Evolutionary conservation across 2,329 filamentous ascomycete genomes (phyloP).

Genomic region (Penicillium sp.): DNA sequence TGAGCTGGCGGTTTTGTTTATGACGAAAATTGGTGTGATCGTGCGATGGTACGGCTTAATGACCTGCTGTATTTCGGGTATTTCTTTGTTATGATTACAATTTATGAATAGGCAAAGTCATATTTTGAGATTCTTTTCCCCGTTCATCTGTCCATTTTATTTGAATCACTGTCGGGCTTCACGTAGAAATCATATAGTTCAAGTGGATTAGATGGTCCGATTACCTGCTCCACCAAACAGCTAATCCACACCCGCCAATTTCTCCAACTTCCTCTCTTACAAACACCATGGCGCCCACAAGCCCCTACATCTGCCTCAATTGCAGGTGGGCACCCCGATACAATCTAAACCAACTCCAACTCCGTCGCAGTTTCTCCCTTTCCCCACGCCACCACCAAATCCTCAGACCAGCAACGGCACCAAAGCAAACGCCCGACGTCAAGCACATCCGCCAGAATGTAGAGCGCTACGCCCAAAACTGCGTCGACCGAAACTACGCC

Average conservation of each 20-base stretch:
- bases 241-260: conserved; percentile 9
- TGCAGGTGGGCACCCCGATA: conserved; percentile 27
- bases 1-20: neutral
- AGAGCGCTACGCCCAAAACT: conserved; percentile 78
- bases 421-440: conserved; percentile 77
- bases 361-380: conserved; percentile 16
- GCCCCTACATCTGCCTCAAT: conserved; percentile 36
- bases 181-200: neutral
- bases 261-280: conserved; percentile 10
- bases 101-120: too few relatives aligned
- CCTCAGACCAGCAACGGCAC: conserved; percentile 67
- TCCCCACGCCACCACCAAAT: conserved; percentile 24
- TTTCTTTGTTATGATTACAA: too few relatives aligned
- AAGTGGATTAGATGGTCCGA: neutral
- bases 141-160: too few relatives aligned
- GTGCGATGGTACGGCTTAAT: too few relatives aligned
- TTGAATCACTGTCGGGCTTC: too few relatives aligned
- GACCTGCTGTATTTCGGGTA: too few relatives aligned
- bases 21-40: too few relatives aligned
- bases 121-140: too few relatives aligned
- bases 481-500: conserved; percentile 79
- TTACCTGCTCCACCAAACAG: neutral
- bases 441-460: conserved; percentile 88
- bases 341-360: conserved; percentile 13
- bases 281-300: conserved; percentile 25